A percentile compares a stretch with the other conserved stretches of the same genome.
Conservation (phyloP, 1,284 basidiomycete species). For the Sphagnurus paluster region DNA sequence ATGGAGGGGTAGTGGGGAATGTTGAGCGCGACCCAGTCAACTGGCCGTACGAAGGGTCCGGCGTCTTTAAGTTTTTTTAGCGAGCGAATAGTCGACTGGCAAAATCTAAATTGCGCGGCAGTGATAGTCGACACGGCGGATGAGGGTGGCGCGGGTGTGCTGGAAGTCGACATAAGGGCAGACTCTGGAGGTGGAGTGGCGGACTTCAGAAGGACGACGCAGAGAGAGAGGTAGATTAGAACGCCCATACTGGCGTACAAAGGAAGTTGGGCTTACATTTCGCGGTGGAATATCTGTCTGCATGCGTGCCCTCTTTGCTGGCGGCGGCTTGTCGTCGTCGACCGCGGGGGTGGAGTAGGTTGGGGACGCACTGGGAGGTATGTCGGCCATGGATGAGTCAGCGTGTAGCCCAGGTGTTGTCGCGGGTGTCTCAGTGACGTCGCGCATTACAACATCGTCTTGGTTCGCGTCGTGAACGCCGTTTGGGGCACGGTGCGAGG, state of each 20-base stretch:
- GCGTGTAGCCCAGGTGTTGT: conserved; percentile 38
- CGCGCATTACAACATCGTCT: conserved; percentile 55
- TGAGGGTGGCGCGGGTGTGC: conserved; percentile 38
- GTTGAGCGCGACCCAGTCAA: conserved; percentile 87
- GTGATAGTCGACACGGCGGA: conserved; percentile 48
- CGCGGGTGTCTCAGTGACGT: conserved; percentile 36
- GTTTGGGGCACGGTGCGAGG: conserved; percentile 18
- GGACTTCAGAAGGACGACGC: conserved; percentile 56
- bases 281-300: conserved; percentile 53
- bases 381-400: conserved; percentile 40
- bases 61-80: conserved; percentile 90
- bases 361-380: conserved; percentile 41
- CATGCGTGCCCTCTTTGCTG: conserved; percentile 56
- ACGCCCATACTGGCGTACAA: conserved; percentile 53
- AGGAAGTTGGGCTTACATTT: conserved; percentile 59
- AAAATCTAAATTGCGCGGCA: conserved; percentile 78
- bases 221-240: conserved; percentile 46
- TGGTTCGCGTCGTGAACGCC: conserved; percentile 27
- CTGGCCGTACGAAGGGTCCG: conserved; percentile 81
- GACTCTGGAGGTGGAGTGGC: conserved; percentile 68
- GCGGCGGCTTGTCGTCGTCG: conserved; percentile 63
- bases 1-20: conserved; percentile 92
- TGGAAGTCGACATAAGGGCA: conserved; percentile 34
- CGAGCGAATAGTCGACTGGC: conserved; percentile 75
- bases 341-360: conserved; percentile 45